Evolutionary conservation across 2,329 filamentous ascomycete species (phyloP).

Genomic region (Fusarium nygamai): DNA sequence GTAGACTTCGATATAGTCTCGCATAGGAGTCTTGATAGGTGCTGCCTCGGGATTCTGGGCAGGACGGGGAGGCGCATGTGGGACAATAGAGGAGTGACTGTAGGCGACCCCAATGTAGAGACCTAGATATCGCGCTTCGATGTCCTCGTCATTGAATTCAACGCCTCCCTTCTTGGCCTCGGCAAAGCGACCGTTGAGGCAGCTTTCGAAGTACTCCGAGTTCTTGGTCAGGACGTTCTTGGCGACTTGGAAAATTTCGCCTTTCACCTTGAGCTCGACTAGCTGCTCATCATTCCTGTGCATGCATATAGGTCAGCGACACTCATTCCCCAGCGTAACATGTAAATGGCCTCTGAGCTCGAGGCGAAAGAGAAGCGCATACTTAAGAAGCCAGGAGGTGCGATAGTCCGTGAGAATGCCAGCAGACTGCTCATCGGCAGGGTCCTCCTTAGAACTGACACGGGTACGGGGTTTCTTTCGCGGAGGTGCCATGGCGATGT

Average conservation of each 20-base stretch:
- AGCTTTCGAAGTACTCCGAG: constrained; percentile 49
- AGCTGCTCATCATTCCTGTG: constrained; percentile 44
- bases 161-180: constrained; percentile 44
- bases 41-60: constrained; percentile 41
- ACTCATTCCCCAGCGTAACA: neutral
- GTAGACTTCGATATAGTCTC: constrained; percentile 49
- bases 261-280: constrained; percentile 44
- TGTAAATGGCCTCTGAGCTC: neutral
- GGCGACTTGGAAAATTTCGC: constrained; percentile 46
- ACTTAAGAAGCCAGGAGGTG: constrained; percentile 50
- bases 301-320: constrained; percentile 4
- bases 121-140: constrained; percentile 48
- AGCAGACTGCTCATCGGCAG: constrained; percentile 34
- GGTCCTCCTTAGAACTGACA: constrained; percentile 21
- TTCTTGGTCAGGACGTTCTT: constrained; percentile 45
- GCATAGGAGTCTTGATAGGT: constrained; percentile 41
- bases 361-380: constrained; percentile 19
- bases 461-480: constrained; percentile 34
- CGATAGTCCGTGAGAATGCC: constrained; percentile 45
- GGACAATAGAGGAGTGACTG: constrained; percentile 48
- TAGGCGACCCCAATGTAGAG: constrained; percentile 50
- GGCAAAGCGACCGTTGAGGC: constrained; percentile 41
- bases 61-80: constrained; percentile 40
- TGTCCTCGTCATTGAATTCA: constrained; percentile 43
- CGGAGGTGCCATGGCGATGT: constrained; percentile 23